A percentile compares a stretch with the other conserved stretches of the same genome.
Evolutionary conservation across 768 basidiomycete species (phyloP).

Genomic region (Nidularia pulvinata): DNA sequence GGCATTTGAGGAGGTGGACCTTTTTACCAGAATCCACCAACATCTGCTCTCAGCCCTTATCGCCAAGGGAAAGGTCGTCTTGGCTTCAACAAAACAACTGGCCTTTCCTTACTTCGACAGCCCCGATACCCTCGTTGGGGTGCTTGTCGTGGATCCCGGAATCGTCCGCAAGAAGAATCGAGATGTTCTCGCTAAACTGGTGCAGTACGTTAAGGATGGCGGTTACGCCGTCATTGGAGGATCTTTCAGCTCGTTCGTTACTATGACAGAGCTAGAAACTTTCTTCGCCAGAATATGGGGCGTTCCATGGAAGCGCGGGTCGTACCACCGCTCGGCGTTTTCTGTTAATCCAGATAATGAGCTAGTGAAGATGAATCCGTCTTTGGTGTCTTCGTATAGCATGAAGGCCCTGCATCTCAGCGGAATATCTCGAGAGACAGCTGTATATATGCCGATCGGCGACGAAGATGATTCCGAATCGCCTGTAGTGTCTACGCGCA

Average conservation of each 20-base stretch:
- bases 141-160: conserved; percentile 33
- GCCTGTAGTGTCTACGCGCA: conserved; percentile 23
- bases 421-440: neutral
- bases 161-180: conserved; percentile 19
- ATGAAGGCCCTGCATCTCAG: conserved; percentile 27
- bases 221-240: conserved; percentile 28
- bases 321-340: conserved; percentile 15
- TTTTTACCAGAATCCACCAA: conserved; percentile 12
- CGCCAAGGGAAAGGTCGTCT: conserved; percentile 14
- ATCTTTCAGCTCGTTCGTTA: conserved; percentile 17
- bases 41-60: conserved; percentile 23
- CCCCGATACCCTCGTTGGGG: conserved; percentile 20
- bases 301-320: conserved; percentile 18
- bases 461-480: conserved; percentile 19
- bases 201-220: conserved; percentile 32
- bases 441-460: neutral
- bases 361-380: conserved; percentile 10
- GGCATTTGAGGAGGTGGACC: neutral
- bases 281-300: conserved; percentile 18
- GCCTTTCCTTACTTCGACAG: conserved; percentile 21
- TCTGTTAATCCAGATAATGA: conserved; percentile 12
- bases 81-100: conserved; percentile 8
- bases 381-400: conserved; percentile 16
- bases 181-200: conserved; percentile 22
- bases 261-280: conserved; percentile 4